Evolutionary conservation across 495 filamentous ascomycete genomes (phyloP).

Genomic region (Neurospora sp.): DNA sequence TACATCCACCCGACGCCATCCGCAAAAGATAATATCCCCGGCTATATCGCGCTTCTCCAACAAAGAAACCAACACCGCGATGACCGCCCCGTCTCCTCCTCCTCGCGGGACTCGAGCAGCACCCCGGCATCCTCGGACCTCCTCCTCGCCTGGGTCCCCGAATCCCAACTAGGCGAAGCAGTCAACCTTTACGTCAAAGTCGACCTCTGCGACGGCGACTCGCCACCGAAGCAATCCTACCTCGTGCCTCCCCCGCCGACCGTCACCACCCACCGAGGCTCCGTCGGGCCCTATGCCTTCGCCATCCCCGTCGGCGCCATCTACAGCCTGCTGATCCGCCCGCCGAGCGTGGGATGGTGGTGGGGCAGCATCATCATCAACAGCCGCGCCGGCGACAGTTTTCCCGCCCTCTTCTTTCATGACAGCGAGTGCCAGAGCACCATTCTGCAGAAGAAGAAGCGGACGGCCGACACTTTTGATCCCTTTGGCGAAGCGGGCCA

Average conservation of each 20-base stretch:
- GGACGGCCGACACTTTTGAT: slow-evolving; percentile 74
- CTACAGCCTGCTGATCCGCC: slow-evolving; percentile 80
- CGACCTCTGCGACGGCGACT: slow-evolving; percentile 70
- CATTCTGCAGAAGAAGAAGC: slow-evolving; percentile 82
- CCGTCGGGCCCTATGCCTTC: slow-evolving; percentile 80
- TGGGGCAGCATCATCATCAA: slow-evolving; percentile 93
- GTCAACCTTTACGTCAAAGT: slow-evolving; percentile 90
- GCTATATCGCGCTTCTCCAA: slow-evolving; percentile 88
- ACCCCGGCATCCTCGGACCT: slow-evolving; percentile 51
- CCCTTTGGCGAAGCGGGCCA: slow-evolving; percentile 76
- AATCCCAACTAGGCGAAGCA: slow-evolving; percentile 77
- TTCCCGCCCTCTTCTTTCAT: slow-evolving; percentile 94
- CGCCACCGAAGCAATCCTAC: slow-evolving; percentile 74
- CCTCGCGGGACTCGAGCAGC: slow-evolving; percentile 32
- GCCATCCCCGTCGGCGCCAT: slow-evolving; percentile 83
- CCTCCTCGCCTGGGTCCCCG: slow-evolving; percentile 86
- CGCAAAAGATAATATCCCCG: slow-evolving; percentile 91
- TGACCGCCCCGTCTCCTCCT: slow-evolving; percentile 38
- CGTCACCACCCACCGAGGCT: slow-evolving; percentile 56
- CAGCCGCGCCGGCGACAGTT: slow-evolving; percentile 76
- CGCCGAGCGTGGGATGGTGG: slow-evolving; percentile 96
- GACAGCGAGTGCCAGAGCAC: slow-evolving; percentile 94
- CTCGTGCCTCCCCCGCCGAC: slow-evolving; percentile 88
- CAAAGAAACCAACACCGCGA: slow-evolving; percentile 54
- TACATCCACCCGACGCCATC: slow-evolving; percentile 96